These are phyloP conservation scores for Neofusicoccum parvum DNA, from an alignment of 2,329 filamentous ascomycete genomes.

Conservation along the genomic window DNA sequence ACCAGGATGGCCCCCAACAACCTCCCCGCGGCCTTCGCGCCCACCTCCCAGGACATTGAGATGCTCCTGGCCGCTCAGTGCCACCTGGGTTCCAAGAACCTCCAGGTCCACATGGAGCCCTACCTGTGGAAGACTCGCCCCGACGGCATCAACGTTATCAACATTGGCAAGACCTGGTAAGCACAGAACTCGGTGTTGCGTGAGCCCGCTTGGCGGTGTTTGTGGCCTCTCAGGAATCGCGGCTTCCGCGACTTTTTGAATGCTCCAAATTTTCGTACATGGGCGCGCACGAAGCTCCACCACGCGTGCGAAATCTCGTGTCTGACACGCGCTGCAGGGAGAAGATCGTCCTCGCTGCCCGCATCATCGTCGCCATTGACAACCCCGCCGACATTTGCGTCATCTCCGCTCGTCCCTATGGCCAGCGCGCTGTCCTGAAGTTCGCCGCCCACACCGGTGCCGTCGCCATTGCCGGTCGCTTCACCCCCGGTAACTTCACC, in stretches of 20 bases:
- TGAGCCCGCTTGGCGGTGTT: neutral
- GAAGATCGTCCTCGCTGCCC: constrained; percentile 98
- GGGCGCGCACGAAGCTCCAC: neutral
- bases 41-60: constrained; percentile 98
- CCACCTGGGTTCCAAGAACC: constrained; percentile 98
- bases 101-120: constrained; percentile 98
- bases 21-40: constrained; percentile 93
- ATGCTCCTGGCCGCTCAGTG: constrained; percentile 96
- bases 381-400: constrained; percentile 96
- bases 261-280: neutral
- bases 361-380: constrained; percentile 98
- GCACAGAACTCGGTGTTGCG: constrained; percentile 36
- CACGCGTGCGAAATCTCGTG: neutral
- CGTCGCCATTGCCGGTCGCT: constrained; percentile 96
- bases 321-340: constrained; percentile 65
- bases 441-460: constrained; percentile 98
- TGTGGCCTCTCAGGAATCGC: neutral
- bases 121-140: constrained; percentile 99
- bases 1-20: constrained; percentile 93
- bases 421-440: constrained; percentile 99
- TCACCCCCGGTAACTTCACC: constrained; percentile 99
- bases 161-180: constrained; percentile 99
- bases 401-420: constrained; percentile 99
- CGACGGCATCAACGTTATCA: constrained; percentile 97
- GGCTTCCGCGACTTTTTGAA: neutral